Evolutionary conservation across 495 filamentous ascomycete genomes (phyloP).

Genomic region (Daldinia decipiens): DNA sequence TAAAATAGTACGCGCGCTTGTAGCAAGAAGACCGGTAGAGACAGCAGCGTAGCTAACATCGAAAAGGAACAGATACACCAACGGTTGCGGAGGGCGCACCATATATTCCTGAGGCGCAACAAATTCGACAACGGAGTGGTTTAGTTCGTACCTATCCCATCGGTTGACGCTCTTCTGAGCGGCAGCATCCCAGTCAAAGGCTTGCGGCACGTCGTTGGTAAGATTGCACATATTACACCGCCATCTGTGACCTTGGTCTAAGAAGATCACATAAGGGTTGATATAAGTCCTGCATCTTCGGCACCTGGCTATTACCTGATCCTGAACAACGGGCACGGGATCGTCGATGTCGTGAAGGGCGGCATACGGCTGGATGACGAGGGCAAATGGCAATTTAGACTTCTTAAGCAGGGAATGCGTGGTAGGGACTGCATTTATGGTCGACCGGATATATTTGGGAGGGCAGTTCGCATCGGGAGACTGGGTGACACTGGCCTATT

Average conservation of each 20-base stretch:
- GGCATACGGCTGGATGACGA: conserved; percentile 94
- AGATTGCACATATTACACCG: conserved; percentile 99
- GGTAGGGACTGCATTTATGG: conserved; percentile 90
- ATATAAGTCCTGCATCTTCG: conserved; percentile 96
- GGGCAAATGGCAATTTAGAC: conserved; percentile 91
- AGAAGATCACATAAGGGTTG: conserved; percentile 94
- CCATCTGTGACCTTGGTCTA: conserved; percentile 98
- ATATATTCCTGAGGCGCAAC: conserved; percentile 99
- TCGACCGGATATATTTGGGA: conserved; percentile 94
- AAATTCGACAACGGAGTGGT: conserved; percentile 94
- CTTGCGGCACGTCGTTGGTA: conserved; percentile 97
- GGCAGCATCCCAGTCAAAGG: conserved; percentile 96
- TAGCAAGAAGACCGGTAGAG: conserved; percentile 91
- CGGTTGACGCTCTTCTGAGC: conserved; percentile 89
- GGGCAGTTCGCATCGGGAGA: conserved; percentile 93
- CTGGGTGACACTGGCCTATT: conserved; percentile 83
- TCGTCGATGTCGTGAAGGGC: conserved; percentile 94
- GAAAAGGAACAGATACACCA: conserved; percentile 98
- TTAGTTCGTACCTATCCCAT: conserved; percentile 89
- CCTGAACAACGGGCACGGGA: conserved; percentile 87
- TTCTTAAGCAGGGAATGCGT: conserved; percentile 94
- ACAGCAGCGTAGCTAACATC: conserved; percentile 95
- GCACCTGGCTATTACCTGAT: conserved; percentile 97
- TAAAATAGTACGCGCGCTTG: conserved; percentile 90
- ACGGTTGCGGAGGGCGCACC: conserved; percentile 95